phyloP scores from a whole-genome alignment of 306 rosid genomes.

The Bauhinia variegata region DNA sequence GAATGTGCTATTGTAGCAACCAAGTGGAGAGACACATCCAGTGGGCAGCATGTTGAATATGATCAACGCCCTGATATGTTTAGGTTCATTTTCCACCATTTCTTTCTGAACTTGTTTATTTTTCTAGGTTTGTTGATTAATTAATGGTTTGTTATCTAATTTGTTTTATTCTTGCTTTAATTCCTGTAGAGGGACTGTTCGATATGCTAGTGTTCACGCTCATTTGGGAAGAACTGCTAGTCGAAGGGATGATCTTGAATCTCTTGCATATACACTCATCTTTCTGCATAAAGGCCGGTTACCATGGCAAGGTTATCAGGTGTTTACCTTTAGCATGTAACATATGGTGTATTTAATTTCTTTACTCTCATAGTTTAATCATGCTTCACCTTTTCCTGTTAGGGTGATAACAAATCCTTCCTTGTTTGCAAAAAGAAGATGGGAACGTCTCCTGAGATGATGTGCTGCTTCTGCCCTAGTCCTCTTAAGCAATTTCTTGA shows the following conservation, averaged over 20 bases:
- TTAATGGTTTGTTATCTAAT: constrained; percentile 2
- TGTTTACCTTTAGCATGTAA: constrained; percentile 34
- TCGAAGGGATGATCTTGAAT: constrained; percentile 95
- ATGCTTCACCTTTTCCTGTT: constrained; percentile 37
- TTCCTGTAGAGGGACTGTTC: constrained; percentile 79
- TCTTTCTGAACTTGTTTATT: constrained; percentile 52
- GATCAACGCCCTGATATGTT: constrained; percentile 99
- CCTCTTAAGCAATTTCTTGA: constrained; percentile 88
- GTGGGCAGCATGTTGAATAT: constrained; percentile 83
- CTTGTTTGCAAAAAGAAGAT: constrained; percentile 76
- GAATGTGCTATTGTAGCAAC: constrained; percentile 62
- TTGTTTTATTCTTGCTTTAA: constrained; percentile 19
- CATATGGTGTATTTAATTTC: constrained; percentile 20
- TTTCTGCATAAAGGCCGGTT: constrained; percentile 88
- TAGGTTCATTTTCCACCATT: constrained; percentile 47
- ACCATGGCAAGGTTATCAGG: constrained; percentile 98
- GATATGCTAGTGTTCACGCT: constrained; percentile 98
- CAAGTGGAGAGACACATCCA: constrained; percentile 84
- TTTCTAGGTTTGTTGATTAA: not conserved
- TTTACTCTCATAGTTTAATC: constrained; percentile 13
- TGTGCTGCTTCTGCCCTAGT: constrained; percentile 90
- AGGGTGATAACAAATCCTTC: constrained; percentile 80
- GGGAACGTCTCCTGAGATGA: constrained; percentile 93
- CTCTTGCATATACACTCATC: constrained; percentile 90
- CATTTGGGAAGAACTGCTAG: constrained; percentile 97